phyloP scores from a whole-genome alignment of 176 grass and related monocot species.

The Raddia guianensis region DNA sequence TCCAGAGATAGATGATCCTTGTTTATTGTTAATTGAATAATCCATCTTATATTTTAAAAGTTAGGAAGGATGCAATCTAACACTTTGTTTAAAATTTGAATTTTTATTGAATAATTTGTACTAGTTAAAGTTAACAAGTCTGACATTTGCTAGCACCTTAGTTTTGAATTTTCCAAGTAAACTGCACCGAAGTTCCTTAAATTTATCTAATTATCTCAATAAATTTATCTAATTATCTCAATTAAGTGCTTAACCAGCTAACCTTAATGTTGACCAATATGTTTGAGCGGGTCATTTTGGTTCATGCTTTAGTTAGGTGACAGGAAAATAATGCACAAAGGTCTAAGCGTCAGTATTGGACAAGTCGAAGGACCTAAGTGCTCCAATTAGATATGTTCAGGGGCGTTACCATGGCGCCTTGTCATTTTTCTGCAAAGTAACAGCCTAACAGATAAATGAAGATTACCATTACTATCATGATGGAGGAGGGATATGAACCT shows the following conservation, averaged over 20 bases:
- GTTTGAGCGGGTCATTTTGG: background rate
- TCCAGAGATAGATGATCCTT: conserved; percentile 3
- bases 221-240: too few relatives aligned
- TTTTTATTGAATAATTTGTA: background rate
- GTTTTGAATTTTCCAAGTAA: background rate
- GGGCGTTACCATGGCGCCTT: background rate
- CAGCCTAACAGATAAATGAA: background rate
- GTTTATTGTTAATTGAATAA: background rate
- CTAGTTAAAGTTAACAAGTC: background rate
- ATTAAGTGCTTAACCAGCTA: background rate
- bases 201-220: background rate
- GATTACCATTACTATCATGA: background rate
- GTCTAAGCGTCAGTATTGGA: background rate
- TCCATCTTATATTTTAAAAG: background rate
- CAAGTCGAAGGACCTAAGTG: background rate
- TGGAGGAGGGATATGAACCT: background rate
- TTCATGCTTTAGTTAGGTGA: background rate
- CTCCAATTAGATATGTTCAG: background rate
- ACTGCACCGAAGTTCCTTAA: background rate
- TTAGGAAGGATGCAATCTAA: conserved; percentile 5
- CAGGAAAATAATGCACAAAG: background rate
- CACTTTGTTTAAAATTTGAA: background rate
- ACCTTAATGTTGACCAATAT: background rate
- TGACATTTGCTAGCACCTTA: background rate
- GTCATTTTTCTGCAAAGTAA: background rate